phyloP scores from a whole-genome alignment of 1,139 yeast genomes.

The Nakaseomyces glabratus region DNA sequence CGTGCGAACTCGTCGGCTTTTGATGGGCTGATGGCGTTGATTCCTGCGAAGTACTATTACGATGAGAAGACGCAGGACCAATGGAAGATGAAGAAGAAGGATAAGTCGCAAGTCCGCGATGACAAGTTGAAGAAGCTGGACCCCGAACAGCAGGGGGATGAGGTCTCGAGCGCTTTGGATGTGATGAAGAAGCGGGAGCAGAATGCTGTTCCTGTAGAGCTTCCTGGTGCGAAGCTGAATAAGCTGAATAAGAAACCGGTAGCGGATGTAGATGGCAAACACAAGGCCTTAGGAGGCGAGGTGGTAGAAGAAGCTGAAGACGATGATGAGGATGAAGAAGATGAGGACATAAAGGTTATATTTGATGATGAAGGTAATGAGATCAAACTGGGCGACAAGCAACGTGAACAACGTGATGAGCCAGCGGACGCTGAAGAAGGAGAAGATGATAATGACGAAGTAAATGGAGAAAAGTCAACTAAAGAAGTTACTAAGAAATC shows the following conservation, averaged over 20 bases:
- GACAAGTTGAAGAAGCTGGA: conserved; percentile 67
- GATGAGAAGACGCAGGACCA: conserved; percentile 68
- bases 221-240: conserved; percentile 39
- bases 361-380: conserved; percentile 79
- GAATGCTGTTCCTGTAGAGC: conserved; percentile 48
- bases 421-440: conserved; percentile 11
- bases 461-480: conserved; percentile 16
- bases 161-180: conserved; percentile 60
- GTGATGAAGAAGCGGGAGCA: conserved; percentile 48
- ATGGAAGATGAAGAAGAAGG: conserved; percentile 78
- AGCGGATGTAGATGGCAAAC: conserved; percentile 13
- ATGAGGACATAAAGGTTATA: conserved; percentile 41
- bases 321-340: conserved; percentile 21
- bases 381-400: conserved; percentile 18
- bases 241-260: conserved; percentile 13
- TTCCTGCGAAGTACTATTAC: conserved; percentile 89
- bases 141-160: conserved; percentile 47
- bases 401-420: conserved; percentile 11
- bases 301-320: conserved; percentile 14
- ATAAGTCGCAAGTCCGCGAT: conserved; percentile 53
- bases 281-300: conserved; percentile 14
- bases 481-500: background rate
- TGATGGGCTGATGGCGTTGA: conserved; percentile 79
- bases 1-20: conserved; percentile 80
- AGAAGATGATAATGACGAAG: conserved; percentile 11